Conservation (phyloP, 2,329 filamentous ascomycete genomes). For the Byssothecium circinans region DNA sequence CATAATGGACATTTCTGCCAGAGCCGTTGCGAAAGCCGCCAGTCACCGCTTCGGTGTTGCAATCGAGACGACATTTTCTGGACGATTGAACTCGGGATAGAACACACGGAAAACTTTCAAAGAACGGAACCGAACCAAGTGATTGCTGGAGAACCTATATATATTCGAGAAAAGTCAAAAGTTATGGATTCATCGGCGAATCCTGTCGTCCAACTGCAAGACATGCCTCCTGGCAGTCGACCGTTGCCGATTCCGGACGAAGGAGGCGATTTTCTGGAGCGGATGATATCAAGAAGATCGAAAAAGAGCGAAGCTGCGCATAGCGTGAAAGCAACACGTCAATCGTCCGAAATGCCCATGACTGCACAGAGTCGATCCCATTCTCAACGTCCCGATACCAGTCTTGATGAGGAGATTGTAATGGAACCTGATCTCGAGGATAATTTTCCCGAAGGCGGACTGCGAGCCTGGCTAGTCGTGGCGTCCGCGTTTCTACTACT, state of each 20-base stretch:
- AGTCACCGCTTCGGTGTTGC: no score
- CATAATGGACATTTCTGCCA: no score
- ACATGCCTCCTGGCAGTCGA: conserved; percentile 11
- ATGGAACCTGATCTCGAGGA: conserved; percentile 26
- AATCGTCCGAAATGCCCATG: conserved; percentile 17
- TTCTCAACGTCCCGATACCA: background rate
- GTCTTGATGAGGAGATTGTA: conserved; percentile 12
- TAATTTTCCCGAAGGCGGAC: conserved; percentile 44
- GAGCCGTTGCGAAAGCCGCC: background rate
- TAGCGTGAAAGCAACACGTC: conserved; percentile 1
- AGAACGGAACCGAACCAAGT: background rate
- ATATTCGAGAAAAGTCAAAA: background rate
- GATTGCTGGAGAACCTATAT: no score
- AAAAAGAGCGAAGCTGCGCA: conserved; percentile 9
- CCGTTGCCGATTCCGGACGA: conserved; percentile 8
- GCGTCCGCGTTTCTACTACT: conserved; percentile 39
- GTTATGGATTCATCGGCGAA: conserved; percentile 34
- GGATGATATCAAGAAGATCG: conserved; percentile 7
- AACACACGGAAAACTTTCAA: background rate
- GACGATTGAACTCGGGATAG: background rate
- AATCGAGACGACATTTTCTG: background rate
- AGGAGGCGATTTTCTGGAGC: conserved; percentile 20
- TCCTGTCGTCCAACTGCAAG: conserved; percentile 27
- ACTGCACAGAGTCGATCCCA: conserved; percentile 5
- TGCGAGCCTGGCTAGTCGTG: conserved; percentile 46